Conservation (phyloP, 495 filamentous ascomycete species). For the Hyaloscypha bicolor region DNA sequence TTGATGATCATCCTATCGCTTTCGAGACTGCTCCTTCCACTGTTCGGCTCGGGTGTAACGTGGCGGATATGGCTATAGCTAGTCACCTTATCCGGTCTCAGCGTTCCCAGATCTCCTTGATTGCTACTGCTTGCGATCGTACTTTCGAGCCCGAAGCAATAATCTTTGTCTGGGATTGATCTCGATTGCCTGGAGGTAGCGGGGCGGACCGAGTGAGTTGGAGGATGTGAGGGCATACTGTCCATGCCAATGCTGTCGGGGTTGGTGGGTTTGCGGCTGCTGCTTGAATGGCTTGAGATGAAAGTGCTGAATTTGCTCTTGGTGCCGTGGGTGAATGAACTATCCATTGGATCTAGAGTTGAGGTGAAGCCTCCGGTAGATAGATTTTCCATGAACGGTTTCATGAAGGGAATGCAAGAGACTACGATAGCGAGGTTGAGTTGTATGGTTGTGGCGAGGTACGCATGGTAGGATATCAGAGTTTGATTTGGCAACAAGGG, state of each 20-base stretch:
- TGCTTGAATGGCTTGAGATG: background rate
- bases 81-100: slow-evolving; percentile 6
- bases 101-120: background rate
- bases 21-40: background rate
- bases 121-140: no score
- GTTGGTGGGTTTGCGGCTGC: background rate
- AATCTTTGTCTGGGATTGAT: background rate
- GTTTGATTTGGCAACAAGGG: slow-evolving; percentile 13
- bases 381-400: slow-evolving; percentile 24
- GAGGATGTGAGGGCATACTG: background rate
- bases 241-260: background rate
- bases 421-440: slow-evolving; percentile 18
- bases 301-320: slow-evolving; percentile 5
- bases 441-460: slow-evolving; percentile 14
- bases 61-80: slow-evolving; percentile 3
- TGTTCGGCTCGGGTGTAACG: background rate
- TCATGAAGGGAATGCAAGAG: slow-evolving; percentile 24
- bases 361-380: slow-evolving; percentile 8
- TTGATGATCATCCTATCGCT: slow-evolving; percentile 20
- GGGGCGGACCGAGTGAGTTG: no score
- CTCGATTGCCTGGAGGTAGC: background rate
- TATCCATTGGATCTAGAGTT: slow-evolving; percentile 6
- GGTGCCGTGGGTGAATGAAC: background rate
- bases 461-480: slow-evolving; percentile 1
- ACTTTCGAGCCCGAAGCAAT: background rate